Percentiles rank a stretch among this genome's conserved stretches.
Conservation (phyloP, 2,329 filamentous ascomycete species). For the Clonostachys rhizophaga region DNA sequence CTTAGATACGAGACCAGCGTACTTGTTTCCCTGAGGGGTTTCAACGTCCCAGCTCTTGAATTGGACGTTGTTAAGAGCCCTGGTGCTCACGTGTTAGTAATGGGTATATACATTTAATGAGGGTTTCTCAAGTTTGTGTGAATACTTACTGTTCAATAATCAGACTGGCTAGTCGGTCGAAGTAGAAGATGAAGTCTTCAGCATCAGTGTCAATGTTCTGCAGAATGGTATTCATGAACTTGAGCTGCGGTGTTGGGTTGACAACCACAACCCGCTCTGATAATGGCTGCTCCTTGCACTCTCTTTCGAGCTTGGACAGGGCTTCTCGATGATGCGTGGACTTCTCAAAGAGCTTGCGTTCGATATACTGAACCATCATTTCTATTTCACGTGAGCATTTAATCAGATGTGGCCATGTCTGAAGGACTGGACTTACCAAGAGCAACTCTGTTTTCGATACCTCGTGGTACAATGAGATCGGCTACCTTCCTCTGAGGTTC, state of each 20-base stretch:
- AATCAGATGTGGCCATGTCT: not conserved
- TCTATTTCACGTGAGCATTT: constrained; percentile 33
- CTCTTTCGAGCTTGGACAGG: constrained; percentile 69
- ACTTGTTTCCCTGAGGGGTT: constrained; percentile 67
- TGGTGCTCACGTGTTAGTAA: constrained; percentile 20
- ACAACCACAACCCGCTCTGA: constrained; percentile 72
- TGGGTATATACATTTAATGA: not conserved
- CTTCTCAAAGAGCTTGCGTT: constrained; percentile 81
- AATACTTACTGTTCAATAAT: constrained; percentile 68
- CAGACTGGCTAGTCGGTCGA: constrained; percentile 81
- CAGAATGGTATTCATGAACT: constrained; percentile 86
- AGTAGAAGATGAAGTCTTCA: constrained; percentile 97
- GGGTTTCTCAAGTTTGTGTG: not conserved
- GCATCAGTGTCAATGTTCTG: constrained; percentile 72
- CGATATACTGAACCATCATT: constrained; percentile 93
- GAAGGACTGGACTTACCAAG: constrained; percentile 52
- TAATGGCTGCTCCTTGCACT: constrained; percentile 66
- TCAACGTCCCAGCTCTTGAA: constrained; percentile 61
- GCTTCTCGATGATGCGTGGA: constrained; percentile 78
- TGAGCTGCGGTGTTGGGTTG: constrained; percentile 72
- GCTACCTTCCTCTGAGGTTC: constrained; percentile 87
- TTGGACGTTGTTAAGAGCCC: constrained; percentile 71
- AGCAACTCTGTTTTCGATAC: constrained; percentile 90
- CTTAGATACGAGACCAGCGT: constrained; percentile 65
- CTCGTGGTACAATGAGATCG: constrained; percentile 92